Percentiles rank a stretch among this genome's conserved stretches.
These are phyloP conservation scores for Tulasnella sp. DNA, from an alignment of 768 basidiomycete species.

Conservation along the genomic window DNA sequence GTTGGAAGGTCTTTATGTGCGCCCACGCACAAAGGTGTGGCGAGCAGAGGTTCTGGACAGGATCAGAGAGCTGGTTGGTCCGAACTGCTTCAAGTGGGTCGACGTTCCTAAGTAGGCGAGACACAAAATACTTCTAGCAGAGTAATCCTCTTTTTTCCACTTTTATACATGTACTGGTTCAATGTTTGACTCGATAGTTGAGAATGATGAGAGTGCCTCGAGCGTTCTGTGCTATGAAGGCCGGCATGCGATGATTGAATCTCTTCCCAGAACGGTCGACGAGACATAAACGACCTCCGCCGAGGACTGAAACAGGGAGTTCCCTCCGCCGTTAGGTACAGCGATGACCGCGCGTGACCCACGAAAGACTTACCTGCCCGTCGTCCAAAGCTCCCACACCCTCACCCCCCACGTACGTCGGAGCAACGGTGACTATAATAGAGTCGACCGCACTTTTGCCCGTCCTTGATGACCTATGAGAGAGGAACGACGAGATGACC, in stretches of 20 bases:
- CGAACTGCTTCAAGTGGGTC: background rate
- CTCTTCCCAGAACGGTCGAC: slow-evolving; percentile 39
- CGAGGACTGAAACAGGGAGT: slow-evolving; percentile 31
- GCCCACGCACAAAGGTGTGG: background rate
- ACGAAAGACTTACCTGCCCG: slow-evolving; percentile 32
- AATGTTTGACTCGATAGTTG: background rate
- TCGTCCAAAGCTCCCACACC: slow-evolving; percentile 56
- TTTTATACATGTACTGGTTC: background rate
- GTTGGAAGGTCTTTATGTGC: background rate
- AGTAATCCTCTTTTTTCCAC: background rate
- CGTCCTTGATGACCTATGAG: slow-evolving; percentile 28
- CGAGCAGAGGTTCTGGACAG: background rate
- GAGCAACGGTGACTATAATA: slow-evolving; percentile 82
- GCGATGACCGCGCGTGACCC: too few species aligned
- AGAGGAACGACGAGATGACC: slow-evolving; percentile 72
- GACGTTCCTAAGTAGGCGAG: background rate
- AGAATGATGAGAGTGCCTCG: background rate
- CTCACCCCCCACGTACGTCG: slow-evolving; percentile 70
- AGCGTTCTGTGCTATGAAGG: background rate
- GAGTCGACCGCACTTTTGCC: slow-evolving; percentile 53
- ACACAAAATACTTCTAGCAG: too few species aligned
- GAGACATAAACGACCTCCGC: slow-evolving; percentile 37
- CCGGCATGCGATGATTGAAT: slow-evolving; percentile 37
- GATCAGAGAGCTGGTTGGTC: background rate
- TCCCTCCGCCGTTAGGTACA: too few species aligned